Evolutionary conservation across 768 basidiomycete genomes (phyloP), one percentile per base, ranked within the genome.

Genomic region (Lyophyllum atratum): DNA sequence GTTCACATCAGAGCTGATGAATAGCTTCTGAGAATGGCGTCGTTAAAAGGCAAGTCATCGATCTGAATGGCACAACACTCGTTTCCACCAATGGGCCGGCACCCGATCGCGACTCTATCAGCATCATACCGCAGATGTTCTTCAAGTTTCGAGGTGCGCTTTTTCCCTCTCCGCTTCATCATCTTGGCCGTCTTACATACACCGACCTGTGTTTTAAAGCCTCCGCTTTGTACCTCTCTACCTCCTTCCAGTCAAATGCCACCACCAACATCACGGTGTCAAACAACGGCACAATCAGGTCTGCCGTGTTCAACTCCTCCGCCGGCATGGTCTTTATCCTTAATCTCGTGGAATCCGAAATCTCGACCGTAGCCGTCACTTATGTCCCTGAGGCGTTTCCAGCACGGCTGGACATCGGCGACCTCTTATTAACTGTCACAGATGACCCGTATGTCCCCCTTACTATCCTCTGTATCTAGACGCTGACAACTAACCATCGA

Each of bases 101-200:
- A 61, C 64, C 74, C 37, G 69, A 68, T 39, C 63, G 74, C 37
- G 68, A 68, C 39, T 69, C 76, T 15, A 74, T 67, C 21, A 68
- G 77, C 54, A 74, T 82, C 37, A 68, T 83, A 55, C 85, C 84
- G 1, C 85, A 86, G 56, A 72, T 85, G 72, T 86, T 85, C 63
- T 65, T 86, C 53, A 73, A 70, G 29, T 83, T 85, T 69, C 74
- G 73, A 72, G 85, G 85, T 83, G 60, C 52, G 70, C 59, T 28
- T 22, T 12, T 45, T 21, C 2, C 12, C 34, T 37, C 22, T 4
- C 21, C 40, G 31, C 14, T 49, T n/a, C 26, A 8, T 43, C 34
- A n/a, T 37, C 47, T 34, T 24, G 29, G n/a, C 24, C 19, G 24
- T 47, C n/a, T n/a, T n/a, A n/a, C n/a, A n/a, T n/a, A 34, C 31